Evolutionary conservation across 768 basidiomycete genomes (phyloP), one percentile per base, ranked within the genome.

Genomic region (Termitomyces sp.): DNA sequence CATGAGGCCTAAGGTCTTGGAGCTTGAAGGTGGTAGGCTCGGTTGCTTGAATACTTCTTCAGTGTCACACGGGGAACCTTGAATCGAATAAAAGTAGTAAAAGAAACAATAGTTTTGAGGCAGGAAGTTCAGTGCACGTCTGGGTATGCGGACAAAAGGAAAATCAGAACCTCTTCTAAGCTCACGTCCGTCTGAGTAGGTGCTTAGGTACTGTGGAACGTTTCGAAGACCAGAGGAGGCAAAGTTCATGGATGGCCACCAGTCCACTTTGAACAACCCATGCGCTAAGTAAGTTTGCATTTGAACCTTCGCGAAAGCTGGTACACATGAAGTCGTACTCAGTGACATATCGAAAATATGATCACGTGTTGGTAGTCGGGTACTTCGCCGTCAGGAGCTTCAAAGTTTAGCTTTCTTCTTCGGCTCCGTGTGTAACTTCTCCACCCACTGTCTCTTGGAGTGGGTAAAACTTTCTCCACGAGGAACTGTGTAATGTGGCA

Each of bases 391-490:
- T 10, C 28, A 1, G 37, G 10, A 52, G 26, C 17, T 43, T 56
- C 35, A 61, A 21, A 61, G 56, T 17, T 49, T 58, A 15, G 60
- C 53, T 45, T 54, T 56, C 10, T 31, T 33, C 57, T 63, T 62
- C 23, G 60, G 49, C 6, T 60, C 55, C 14, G 64, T 56, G 43
- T 63, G 62, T 26, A 71, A 62, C 11, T 63, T 65, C 44, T 63
- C 61, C 3, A 70, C 61, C 44, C 62, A 73, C 8, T 56, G 50
- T n/a, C 58, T 45, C 50, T 54, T 64, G 33, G 64, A 61, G 14
- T 70, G 62, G 2, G 60, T 38, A 55, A 69, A 73, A 12, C 65
- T 40, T 51, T 71, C 66, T 31, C 53, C 64, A 37, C 63, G 63
- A n/a, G 71, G 70, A 23, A 66, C 70, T 73, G 45, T 9, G 48